These are phyloP conservation scores for Trichoderma erinaceum DNA, from an alignment of 495 filamentous ascomycete genomes.

Conservation along the genomic window DNA sequence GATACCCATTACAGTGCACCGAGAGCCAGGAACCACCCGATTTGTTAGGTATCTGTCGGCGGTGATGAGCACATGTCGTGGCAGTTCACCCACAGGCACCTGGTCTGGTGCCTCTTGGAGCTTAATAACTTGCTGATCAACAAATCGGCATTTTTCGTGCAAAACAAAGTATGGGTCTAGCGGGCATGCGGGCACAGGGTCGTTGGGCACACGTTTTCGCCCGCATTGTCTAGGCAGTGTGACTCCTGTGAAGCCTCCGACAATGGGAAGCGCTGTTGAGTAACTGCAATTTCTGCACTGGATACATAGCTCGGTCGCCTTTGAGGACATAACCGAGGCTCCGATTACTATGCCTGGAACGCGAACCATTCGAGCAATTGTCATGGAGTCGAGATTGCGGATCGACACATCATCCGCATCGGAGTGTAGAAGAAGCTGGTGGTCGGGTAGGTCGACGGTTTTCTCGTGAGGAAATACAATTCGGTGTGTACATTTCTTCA, in stretches of 20 bases:
- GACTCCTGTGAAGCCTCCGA: constrained; percentile 80
- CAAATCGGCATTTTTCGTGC: constrained; percentile 91
- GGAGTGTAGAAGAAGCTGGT: constrained; percentile 94
- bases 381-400: constrained; percentile 85
- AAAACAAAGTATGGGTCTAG: constrained; percentile 93
- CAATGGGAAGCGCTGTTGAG: constrained; percentile 61
- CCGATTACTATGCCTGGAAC: constrained; percentile 98
- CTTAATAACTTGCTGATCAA: constrained; percentile 97
- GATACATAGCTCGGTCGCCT: constrained; percentile 79
- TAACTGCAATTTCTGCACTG: constrained; percentile 85
- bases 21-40: constrained; percentile 87
- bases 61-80: constrained; percentile 87
- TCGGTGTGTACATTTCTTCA: constrained; percentile 83
- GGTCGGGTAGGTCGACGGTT: constrained; percentile 69
- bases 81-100: constrained; percentile 94
- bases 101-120: constrained; percentile 97
- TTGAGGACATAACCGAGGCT: constrained; percentile 92
- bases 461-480: constrained; percentile 76
- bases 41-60: constrained; percentile 96
- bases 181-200: constrained; percentile 65
- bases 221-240: constrained; percentile 75
- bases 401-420: constrained; percentile 85
- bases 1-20: constrained; percentile 93
- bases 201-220: constrained; percentile 49
- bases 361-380: constrained; percentile 89